Percentiles rank a stretch among this genome's conserved stretches.
These are phyloP conservation scores for Chaetothyriales sp. DNA, from an alignment of 2,329 filamentous ascomycete genomes.

Conservation along the genomic window DNA sequence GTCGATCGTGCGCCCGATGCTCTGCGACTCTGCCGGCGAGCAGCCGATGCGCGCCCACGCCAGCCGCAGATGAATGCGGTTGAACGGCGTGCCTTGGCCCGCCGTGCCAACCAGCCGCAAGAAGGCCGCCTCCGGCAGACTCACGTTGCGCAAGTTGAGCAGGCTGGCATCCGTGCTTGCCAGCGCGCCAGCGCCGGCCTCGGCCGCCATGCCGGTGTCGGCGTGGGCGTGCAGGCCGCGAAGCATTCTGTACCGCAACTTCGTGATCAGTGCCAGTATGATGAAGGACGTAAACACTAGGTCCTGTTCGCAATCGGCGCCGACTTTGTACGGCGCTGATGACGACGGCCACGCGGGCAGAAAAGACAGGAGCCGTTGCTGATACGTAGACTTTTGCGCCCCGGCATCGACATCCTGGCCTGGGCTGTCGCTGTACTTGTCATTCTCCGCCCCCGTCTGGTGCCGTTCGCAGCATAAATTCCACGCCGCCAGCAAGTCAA, in stretches of 20 bases:
- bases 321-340: neutral
- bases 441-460: neutral
- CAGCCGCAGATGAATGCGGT: neutral
- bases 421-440: neutral
- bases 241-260: neutral
- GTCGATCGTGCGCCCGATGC: neutral
- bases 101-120: neutral
- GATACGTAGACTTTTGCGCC: neutral
- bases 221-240: neutral
- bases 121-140: neutral
- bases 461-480: neutral
- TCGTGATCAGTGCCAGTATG: neutral
- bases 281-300: neutral
- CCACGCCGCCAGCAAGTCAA: neutral
- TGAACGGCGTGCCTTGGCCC: neutral
- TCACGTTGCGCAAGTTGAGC: neutral
- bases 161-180: neutral
- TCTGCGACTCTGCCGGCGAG: neutral
- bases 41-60: neutral
- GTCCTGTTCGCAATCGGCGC: neutral
- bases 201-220: too few relatives aligned
- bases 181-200: neutral
- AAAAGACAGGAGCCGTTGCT: neutral
- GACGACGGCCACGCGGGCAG: neutral
- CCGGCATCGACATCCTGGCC: neutral